Evolutionary conservation across 768 basidiomycete genomes (phyloP).

Genomic region (Lyophyllum decastes): DNA sequence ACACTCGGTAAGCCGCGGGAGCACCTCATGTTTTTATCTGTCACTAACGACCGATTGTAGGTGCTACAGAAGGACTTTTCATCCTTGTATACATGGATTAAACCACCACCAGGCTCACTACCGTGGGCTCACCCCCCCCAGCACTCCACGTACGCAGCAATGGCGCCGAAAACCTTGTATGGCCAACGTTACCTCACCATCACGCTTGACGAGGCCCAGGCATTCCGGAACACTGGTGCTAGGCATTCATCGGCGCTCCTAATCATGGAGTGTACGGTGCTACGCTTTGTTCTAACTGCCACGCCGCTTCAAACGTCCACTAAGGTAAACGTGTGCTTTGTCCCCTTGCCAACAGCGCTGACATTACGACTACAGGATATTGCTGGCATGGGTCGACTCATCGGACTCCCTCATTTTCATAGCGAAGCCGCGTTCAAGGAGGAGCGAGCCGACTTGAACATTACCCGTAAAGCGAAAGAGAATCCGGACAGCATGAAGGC

Average conservation of each 20-base stretch:
- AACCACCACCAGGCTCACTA: too few species aligned
- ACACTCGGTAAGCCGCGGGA: slow-evolving; percentile 7
- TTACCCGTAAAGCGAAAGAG: slow-evolving; percentile 15
- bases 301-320: slow-evolving; percentile 29
- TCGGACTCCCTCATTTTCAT: slow-evolving; percentile 24
- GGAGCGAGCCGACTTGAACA: slow-evolving; percentile 18
- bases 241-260: slow-evolving; percentile 16
- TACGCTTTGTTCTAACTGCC: slow-evolving; percentile 24
- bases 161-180: slow-evolving; percentile 14
- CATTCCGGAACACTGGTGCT: slow-evolving; percentile 18
- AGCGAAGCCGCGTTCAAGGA: slow-evolving; percentile 14
- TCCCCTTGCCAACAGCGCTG: not conserved
- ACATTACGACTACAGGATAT: slow-evolving; percentile 23
- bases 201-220: slow-evolving; percentile 24
- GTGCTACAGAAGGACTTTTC: too few species aligned
- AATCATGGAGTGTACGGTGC: slow-evolving; percentile 5
- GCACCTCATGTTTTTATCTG: too few species aligned
- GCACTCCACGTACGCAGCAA: too few species aligned
- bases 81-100: too few species aligned
- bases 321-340: slow-evolving; percentile 13
- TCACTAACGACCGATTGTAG: too few species aligned
- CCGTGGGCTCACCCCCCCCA: too few species aligned
- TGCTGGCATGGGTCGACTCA: slow-evolving; percentile 23
- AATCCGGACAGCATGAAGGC: too few species aligned
- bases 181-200: slow-evolving; percentile 14